A percentile compares a stretch with the other conserved stretches of the same genome.
phyloP scores from a whole-genome alignment of 352 stramenopile species.

The Phytophthora europaea region DNA sequence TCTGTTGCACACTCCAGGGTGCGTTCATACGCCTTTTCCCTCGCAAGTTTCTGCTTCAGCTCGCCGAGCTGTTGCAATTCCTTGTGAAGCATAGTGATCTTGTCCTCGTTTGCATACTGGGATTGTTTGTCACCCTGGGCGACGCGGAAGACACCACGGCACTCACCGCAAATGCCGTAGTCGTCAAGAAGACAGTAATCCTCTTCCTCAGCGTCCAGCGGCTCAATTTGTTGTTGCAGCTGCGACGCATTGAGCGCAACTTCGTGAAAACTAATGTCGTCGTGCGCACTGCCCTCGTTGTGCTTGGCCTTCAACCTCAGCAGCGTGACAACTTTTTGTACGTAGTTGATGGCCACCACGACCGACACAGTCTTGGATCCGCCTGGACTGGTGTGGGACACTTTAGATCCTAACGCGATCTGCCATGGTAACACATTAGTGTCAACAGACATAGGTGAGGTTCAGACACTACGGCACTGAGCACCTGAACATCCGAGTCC shows the following conservation, averaged over 20 bases:
- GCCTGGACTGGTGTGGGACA: constrained; percentile 26
- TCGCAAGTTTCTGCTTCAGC: constrained; percentile 43
- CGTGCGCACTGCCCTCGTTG: not conserved
- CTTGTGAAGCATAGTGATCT: constrained; percentile 19
- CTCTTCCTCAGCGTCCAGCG: constrained; percentile 27
- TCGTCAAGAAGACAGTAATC: constrained; percentile 34
- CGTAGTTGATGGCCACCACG: constrained; percentile 37
- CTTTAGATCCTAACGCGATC: constrained; percentile 34
- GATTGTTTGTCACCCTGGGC: constrained; percentile 39
- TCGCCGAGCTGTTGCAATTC: constrained; percentile 29
- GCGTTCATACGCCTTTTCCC: constrained; percentile 44
- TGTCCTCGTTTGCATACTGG: constrained; percentile 37
- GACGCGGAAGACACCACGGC: constrained; percentile 57
- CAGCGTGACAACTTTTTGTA: constrained; percentile 26
- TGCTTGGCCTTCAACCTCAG: constrained; percentile 26
- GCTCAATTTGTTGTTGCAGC: constrained; percentile 41
- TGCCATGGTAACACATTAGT: constrained; percentile 7
- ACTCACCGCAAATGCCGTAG: constrained; percentile 61
- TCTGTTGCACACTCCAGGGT: constrained; percentile 42
- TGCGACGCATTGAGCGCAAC: constrained; percentile 38
- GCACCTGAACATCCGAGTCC: constrained; percentile 35
- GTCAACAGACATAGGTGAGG: not conserved
- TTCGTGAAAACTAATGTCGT: constrained; percentile 34
- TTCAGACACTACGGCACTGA: not conserved
- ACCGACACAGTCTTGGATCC: constrained; percentile 25